Base-by-base conservation (phyloP, 441 rosid genomes). In the Arabidopsis lyrata region DNA sequence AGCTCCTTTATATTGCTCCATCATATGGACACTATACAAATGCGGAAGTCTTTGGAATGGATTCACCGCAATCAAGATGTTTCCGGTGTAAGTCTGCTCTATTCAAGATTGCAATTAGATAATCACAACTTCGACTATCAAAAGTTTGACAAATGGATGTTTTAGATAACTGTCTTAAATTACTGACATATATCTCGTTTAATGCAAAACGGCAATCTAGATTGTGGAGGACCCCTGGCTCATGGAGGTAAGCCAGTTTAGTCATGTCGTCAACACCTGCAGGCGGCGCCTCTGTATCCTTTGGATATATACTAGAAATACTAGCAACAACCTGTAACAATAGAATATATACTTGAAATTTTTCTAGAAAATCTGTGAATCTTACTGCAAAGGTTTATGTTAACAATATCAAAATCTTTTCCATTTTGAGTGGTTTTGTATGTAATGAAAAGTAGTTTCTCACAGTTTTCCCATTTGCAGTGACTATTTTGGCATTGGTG, bases 181-280 rank as follows among this genome's bases (percentile, higher is more conserved):
- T 49, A 77, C 95, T 81, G 81, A 90, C 95, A 66, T 87, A 87
- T 20, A 90, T 90, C 68, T 90, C 95, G 70, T 90, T 88, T 35
- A 86, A 50, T 13, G 78, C 72, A 77, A 80, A 90, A 48, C 95
- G 80, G 71, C 85, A 79, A 47, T 77, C 84, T 1, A 90, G 86
- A 80, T 90, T 90, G 42, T 88, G 77, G 44, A 88, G 82, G 62
- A 90, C 96, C 77, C 93, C 90, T 57, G 91, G 96, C 70, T 90
- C 96, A 70, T 90, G 91, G 57, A 90, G 83, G 79, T 88, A 90
- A 54, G 93, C 85, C 39, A 88, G 63, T 76, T 86, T 90, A 36
- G 91, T 88, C 96, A 88, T 90, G 78, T 90, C 96, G 44, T 90
- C 90, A n/a, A 90, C 96, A 76, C 93, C 89, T 52, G 85, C 87